These are phyloP conservation scores for Taiwanofungus camphoratus DNA, from an alignment of 1,284 basidiomycete species.

Conservation along the genomic window DNA sequence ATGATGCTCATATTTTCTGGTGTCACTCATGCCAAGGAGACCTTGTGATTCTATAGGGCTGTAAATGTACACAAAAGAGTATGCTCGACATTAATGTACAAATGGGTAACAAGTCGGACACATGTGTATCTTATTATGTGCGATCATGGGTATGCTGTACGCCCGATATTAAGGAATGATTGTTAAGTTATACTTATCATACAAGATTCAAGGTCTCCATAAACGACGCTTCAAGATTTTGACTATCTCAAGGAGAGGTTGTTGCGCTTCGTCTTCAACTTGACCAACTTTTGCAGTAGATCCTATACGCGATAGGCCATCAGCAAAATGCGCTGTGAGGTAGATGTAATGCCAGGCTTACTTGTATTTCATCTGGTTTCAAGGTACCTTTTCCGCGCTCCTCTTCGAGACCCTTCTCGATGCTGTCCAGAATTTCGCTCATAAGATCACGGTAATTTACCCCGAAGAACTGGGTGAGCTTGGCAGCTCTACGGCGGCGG, in stretches of 20 bases:
- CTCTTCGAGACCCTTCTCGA: conserved; percentile 68
- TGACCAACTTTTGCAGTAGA: conserved; percentile 53
- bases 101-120: too few relatives aligned
- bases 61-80: conserved; percentile 1
- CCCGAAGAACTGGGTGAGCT: conserved; percentile 78
- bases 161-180: background rate
- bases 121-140: too few relatives aligned
- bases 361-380: conserved; percentile 63
- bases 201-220: background rate
- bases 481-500: conserved; percentile 67
- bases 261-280: conserved; percentile 44
- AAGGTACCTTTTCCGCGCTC: conserved; percentile 59
- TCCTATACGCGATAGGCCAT: conserved; percentile 39
- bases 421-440: conserved; percentile 68
- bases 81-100: conserved; percentile 1
- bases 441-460: conserved; percentile 75
- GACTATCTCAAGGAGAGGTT: too few relatives aligned
- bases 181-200: background rate
- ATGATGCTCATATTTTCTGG: conserved; percentile 83
- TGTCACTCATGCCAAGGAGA: conserved; percentile 76
- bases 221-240: too few relatives aligned
- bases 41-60: conserved; percentile 57
- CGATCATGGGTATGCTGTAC: background rate
- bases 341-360: conserved; percentile 28
- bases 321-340: conserved; percentile 3